phyloP scores from a whole-genome alignment of 2,329 filamentous ascomycete species.

The Venturia oleaginea region DNA sequence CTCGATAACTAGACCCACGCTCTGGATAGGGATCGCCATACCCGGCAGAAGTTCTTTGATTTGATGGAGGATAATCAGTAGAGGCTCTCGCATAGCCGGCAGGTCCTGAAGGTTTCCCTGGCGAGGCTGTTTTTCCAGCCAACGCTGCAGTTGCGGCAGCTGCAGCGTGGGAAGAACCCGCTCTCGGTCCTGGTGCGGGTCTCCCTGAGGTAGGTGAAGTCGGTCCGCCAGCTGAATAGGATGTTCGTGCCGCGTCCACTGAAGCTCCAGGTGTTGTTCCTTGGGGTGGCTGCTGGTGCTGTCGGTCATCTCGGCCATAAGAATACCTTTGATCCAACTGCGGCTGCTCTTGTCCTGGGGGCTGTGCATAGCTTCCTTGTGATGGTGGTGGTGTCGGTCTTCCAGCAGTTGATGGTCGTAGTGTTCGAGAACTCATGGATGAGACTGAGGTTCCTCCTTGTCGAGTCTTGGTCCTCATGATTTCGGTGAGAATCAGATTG shows the following conservation, averaged over 20 bases:
- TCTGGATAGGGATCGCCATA: constrained; percentile 12
- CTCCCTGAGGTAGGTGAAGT: constrained; percentile 16
- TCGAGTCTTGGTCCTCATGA: constrained; percentile 69
- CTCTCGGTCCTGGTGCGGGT: constrained; percentile 9
- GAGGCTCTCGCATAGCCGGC: constrained; percentile 34
- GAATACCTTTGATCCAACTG: constrained; percentile 35
- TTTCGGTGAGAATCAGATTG: constrained; percentile 83
- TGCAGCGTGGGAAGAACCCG: constrained; percentile 17
- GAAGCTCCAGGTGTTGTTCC: constrained; percentile 31
- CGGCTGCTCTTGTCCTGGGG: constrained; percentile 30
- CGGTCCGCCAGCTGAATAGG: constrained; percentile 25
- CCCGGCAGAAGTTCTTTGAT: not conserved
- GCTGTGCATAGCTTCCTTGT: constrained; percentile 25
- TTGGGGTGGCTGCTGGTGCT: constrained; percentile 26
- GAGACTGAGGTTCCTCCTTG: constrained; percentile 41
- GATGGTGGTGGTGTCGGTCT: constrained; percentile 35
- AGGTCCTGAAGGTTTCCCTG: constrained; percentile 12
- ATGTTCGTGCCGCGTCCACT: constrained; percentile 39
- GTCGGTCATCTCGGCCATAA: constrained; percentile 35
- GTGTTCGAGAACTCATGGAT: constrained; percentile 54
- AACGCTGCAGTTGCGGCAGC: constrained; percentile 19
- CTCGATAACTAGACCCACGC: constrained; percentile 5
- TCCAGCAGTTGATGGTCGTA: constrained; percentile 42
- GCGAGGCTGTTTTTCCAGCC: constrained; percentile 14
- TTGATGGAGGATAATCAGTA: constrained; percentile 30